phyloP scores from a whole-genome alignment of 2,329 filamentous ascomycete genomes.

The Chaetothyriales sp. region DNA sequence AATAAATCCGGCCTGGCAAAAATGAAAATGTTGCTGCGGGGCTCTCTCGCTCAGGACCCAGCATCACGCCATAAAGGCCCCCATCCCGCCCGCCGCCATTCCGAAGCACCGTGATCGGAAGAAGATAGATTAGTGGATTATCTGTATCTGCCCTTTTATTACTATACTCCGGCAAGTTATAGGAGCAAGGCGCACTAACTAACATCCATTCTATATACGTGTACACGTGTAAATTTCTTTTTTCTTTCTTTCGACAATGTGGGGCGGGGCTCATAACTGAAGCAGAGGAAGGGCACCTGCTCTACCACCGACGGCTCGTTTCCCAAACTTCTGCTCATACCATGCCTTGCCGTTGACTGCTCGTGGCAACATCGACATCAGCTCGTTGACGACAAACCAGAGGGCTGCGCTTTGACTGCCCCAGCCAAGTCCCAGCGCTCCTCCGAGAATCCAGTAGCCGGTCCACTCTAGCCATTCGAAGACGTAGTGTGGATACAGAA shows the following conservation, averaged over 20 bases:
- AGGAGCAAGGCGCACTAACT: too few relatives aligned
- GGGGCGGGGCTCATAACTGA: background rate
- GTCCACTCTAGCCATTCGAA: conserved; percentile 94
- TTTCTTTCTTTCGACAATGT: too few relatives aligned
- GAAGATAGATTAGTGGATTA: background rate
- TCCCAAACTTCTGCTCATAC: conserved; percentile 80
- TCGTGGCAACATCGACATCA: conserved; percentile 78
- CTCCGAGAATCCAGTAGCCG: conserved; percentile 58
- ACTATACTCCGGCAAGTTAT: too few relatives aligned
- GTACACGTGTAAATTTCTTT: too few relatives aligned
- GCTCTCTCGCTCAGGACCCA: background rate
- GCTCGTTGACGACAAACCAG: conserved; percentile 70
- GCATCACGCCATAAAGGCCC: background rate
- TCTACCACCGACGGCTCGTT: conserved; percentile 57
- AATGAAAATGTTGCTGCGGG: background rate
- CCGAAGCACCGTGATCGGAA: background rate
- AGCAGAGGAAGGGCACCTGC: conserved; percentile 53
- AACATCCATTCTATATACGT: too few relatives aligned
- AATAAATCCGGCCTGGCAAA: background rate
- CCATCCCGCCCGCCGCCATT: background rate
- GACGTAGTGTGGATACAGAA: conserved; percentile 88
- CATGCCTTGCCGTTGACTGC: conserved; percentile 67
- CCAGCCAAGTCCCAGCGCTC: conserved; percentile 23
- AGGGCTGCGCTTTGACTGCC: conserved; percentile 59
- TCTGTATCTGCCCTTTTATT: too few relatives aligned